Evolutionary conservation across 2,329 filamentous ascomycete genomes (phyloP), one percentile per base, ranked within the genome.

Genomic region (Exophiala sp.): DNA sequence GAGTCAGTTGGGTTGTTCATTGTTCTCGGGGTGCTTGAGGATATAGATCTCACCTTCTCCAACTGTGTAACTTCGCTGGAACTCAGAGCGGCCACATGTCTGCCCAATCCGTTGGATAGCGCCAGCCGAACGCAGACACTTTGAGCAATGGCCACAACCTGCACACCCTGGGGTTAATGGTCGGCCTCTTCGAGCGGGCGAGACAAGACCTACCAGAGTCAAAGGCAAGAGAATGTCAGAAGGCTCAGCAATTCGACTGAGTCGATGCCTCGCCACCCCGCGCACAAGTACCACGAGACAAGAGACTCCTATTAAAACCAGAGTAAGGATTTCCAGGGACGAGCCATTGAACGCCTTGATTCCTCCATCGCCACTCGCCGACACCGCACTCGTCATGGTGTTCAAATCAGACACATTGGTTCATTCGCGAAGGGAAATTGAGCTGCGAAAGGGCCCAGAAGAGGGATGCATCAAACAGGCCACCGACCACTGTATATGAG

Each of bases 161-260:
- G 39, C 24, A 16, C n/a, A 32, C n/a, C n/a, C 8, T 43, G 11
- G 9, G 16, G 24, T 43, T 16, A 30, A 32, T 29, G n/a, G 19
- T 10, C 22, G 16, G 9, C 5, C 24, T 41, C 21, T 29, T 24
- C 3, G 22, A 18, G 34, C 16, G 11, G 14, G 34, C 13, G n/a
- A 34, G 45, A 27, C 11, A 30, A 11, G 23, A 30, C 46, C 37
- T 39, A 53, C 50, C 50, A 53, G 29, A 37, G 50, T 34, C 13
- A 49, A 11, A 22, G 50, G 50, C 34, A 53, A 37, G 10, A 53
- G 35, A 19, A 53, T 46, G 34, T 53, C 50, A 16, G 50, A 46
- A 21, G 42, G 39, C 19, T 53, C 50, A 27, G 43, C 35, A 16
- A 42, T 37, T 23, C 37, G 22, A 30, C 40, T 41, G 32, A 53